Evolutionary conservation across 306 rosid species (phyloP).

Genomic region (Glycine latifolia): DNA sequence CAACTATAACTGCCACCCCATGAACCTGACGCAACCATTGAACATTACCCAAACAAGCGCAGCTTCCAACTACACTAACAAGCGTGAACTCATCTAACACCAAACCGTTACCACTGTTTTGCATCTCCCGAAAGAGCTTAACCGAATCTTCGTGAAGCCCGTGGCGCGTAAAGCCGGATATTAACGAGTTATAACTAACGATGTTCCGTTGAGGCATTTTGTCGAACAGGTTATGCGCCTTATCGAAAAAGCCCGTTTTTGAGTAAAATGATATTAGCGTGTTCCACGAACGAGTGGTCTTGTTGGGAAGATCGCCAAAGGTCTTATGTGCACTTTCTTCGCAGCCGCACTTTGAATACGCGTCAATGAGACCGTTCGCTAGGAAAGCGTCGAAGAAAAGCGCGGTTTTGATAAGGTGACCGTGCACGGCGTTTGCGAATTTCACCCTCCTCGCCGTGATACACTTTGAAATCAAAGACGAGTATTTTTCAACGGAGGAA

Average conservation of each 20-base stretch:
- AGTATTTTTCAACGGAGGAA: constrained; percentile 36
- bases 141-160: constrained; percentile 54
- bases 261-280: constrained; percentile 52
- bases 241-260: constrained; percentile 43
- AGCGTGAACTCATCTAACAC: constrained; percentile 61
- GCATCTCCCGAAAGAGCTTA: constrained; percentile 50
- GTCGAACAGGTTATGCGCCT: constrained; percentile 53
- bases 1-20: constrained; percentile 61
- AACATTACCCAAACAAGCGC: constrained; percentile 57
- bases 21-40: constrained; percentile 62
- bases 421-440: constrained; percentile 57
- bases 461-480: constrained; percentile 55
- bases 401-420: constrained; percentile 64
- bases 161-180: constrained; percentile 55
- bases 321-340: constrained; percentile 50
- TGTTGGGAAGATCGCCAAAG: constrained; percentile 61
- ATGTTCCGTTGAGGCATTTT: constrained; percentile 62
- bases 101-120: constrained; percentile 43
- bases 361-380: constrained; percentile 59
- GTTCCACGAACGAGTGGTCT: constrained; percentile 69
- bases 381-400: constrained; percentile 54
- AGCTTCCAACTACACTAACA: constrained; percentile 60
- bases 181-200: constrained; percentile 64
- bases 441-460: constrained; percentile 50
- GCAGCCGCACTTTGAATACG: constrained; percentile 63